Base-by-base conservation (phyloP, 139 green algal genomes). In the Chlamydomonas eustigma region DNA sequence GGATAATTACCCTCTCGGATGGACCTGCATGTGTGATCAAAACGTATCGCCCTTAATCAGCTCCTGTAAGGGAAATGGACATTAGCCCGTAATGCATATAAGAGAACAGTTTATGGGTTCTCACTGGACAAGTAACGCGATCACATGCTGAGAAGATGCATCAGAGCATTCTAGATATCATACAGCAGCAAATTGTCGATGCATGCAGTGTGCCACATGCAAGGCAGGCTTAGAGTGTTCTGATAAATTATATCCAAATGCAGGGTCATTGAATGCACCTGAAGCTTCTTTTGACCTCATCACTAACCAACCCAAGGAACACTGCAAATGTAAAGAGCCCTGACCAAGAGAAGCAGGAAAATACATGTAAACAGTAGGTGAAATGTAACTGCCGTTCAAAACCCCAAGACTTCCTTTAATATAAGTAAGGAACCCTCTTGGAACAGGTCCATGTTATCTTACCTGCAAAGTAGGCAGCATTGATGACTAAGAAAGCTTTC, bases 311-410 rank as follows among this genome's bases (percentile, higher is more conserved):
- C 3, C 76, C 76, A 35, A 81, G 37, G 51, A 81, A 81, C 24
- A 81, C 50, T 31, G 76, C 76, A 70, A 81, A 81, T 4, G 76
- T 81, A 69, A 81, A 81, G 50, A 76, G 50, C 28, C 76, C 76
- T 58, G 44, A 58, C 12, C 12, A 28, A 58, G 12, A 18, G 44
- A 58, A 58, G 18, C 44, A 58, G 44, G 44, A 58, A 28, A 28
- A 18, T 58, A 18, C 44, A 18, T 58, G 44, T 12, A 18, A 18
- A 12, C 44, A 58, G 44, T 18, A 18, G 18, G 44, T 12, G 18
- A 18, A 12, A 58, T 58, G 44, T 58, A 18, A 18, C 12, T 18
- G n/a, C n/a, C n/a, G n/a, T n/a, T n/a, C 44, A 28, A 58, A 58
- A 58, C 44, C 44, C 44, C 18, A 58, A 58, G 18, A 12, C 44